Conservation (phyloP, 306 rosid species). For the Vigna hirtella region DNA sequence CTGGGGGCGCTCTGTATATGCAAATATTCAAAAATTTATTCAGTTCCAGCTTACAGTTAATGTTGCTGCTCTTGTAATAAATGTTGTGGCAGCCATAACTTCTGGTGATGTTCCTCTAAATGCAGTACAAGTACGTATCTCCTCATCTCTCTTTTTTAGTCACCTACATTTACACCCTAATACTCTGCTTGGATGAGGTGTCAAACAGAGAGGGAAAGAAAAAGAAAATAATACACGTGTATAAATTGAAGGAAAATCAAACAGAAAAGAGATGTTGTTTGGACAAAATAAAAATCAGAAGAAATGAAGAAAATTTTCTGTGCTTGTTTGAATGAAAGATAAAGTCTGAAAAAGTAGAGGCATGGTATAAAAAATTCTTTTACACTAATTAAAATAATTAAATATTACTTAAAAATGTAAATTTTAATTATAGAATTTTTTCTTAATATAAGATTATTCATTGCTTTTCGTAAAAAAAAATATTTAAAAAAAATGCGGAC, state of each 20-base stretch:
- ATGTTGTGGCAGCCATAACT: constrained; percentile 89
- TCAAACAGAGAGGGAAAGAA: background rate
- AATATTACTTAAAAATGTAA: too few relatives aligned
- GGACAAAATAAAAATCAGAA: background rate
- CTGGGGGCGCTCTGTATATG: constrained; percentile 99
- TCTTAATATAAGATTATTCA: background rate
- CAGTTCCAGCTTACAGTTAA: constrained; percentile 98
- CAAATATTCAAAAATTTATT: constrained; percentile 97
- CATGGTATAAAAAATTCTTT: background rate
- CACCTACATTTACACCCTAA: constrained; percentile 25
- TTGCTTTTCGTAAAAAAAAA: background rate
- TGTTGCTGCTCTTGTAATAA: constrained; percentile 95
- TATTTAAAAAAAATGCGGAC: background rate
- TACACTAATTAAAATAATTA: background rate
- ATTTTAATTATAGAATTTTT: background rate
- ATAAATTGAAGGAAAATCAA: background rate
- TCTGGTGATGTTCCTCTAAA: constrained; percentile 88
- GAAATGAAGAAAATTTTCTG: background rate
- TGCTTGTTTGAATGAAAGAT: background rate
- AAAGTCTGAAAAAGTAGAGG: background rate
- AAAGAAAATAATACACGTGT: background rate
- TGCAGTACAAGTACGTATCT: constrained; percentile 80
- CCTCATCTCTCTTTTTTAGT: constrained; percentile 27
- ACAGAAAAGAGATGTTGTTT: background rate
- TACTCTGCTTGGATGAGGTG: background rate